phyloP scores from a whole-genome alignment of 306 rosid genomes.

The Pyrus communis region DNA sequence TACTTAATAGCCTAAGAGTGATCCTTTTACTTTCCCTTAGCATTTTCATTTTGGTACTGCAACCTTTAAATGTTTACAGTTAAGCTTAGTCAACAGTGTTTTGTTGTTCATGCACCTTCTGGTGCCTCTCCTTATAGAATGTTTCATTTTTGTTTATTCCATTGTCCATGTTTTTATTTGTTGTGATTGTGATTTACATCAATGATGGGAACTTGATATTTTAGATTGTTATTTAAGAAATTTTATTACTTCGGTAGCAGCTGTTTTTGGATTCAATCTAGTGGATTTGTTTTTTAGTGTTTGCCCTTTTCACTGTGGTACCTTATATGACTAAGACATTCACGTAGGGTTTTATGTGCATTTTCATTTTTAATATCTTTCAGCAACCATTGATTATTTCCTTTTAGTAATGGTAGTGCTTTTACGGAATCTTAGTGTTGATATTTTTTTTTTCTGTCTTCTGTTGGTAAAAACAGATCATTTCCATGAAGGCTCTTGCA shows the following conservation, averaged over 20 bases:
- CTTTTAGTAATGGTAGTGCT: background rate
- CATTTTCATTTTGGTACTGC: background rate
- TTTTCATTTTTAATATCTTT: background rate
- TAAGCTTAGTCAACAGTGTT: background rate
- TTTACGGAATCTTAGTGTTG: slow-evolving; percentile 3
- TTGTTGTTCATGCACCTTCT: background rate
- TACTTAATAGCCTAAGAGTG: background rate
- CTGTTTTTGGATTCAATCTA: background rate
- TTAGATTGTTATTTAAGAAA: background rate
- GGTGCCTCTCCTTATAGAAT: background rate
- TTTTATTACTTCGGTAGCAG: background rate
- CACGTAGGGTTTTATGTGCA: background rate
- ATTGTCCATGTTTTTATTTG: background rate
- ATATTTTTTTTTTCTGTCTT: slow-evolving; percentile 15
- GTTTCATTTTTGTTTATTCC: background rate
- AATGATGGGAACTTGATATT: background rate
- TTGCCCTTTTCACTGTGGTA: too few relatives aligned
- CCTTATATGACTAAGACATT: background rate
- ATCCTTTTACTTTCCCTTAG: background rate
- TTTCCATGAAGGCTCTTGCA: slow-evolving; percentile 68
- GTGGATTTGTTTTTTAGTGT: background rate
- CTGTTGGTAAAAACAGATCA: slow-evolving; percentile 40
- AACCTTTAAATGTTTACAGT: background rate
- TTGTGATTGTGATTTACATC: background rate
- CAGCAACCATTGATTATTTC: background rate